Conservation (phyloP, 2,329 filamentous ascomycete species). For the Madurella fahalii region DNA sequence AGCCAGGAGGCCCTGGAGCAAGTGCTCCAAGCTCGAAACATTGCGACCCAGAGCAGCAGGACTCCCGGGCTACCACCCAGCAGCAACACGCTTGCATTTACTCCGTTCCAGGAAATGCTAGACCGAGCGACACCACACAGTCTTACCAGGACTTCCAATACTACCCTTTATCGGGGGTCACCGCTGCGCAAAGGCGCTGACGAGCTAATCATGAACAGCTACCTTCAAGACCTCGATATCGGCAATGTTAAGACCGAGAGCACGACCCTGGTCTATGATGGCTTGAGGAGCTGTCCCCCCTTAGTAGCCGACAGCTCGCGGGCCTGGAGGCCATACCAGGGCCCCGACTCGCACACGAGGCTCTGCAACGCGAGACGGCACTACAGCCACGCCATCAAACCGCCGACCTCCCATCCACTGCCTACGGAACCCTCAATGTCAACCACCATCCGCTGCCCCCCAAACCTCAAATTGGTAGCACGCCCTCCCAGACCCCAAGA, state of each 20-base stretch:
- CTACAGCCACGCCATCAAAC: too few relatives aligned
- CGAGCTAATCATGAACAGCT: not conserved
- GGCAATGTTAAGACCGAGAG: not conserved
- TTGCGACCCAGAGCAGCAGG: not conserved
- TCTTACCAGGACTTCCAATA: not conserved
- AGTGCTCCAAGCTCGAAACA: not conserved
- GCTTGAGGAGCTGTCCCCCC: slow-evolving; percentile 2
- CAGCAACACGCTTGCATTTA: not conserved
- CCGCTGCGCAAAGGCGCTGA: too few relatives aligned
- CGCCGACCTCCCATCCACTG: too few relatives aligned
- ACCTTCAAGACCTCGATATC: not conserved
- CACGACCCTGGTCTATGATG: not conserved
- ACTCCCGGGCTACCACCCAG: not conserved
- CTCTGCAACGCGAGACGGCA: too few relatives aligned
- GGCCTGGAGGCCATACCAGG: not conserved
- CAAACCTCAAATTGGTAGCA: too few relatives aligned
- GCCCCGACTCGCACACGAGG: too few relatives aligned
- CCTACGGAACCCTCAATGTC: too few relatives aligned
- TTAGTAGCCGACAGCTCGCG: not conserved
- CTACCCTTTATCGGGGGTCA: not conserved
- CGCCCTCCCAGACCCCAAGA: too few relatives aligned
- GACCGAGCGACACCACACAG: not conserved
- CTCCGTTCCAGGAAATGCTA: not conserved
- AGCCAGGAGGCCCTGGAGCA: not conserved
- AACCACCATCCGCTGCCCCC: too few relatives aligned